Base-by-base conservation (phyloP, 2,329 filamentous ascomycete species). In the Anthostomella pinea region DNA sequence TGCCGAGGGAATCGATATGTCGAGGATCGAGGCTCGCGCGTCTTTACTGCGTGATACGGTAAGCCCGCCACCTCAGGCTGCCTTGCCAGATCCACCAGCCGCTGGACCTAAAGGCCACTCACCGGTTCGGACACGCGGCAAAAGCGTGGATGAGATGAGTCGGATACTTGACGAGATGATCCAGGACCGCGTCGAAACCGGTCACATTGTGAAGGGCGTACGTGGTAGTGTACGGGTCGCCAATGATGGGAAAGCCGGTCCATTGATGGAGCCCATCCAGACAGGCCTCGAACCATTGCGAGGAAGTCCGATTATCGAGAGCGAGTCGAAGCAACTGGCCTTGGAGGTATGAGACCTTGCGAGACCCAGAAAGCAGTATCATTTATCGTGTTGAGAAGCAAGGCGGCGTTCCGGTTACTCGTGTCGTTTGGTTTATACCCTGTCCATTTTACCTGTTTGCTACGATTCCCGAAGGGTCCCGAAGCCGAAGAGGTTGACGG, bases 91-190 rank as follows among this genome's bases (percentile, higher is more conserved):
- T 26, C 56, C 58, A 6, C 57, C 58, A 1, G 36, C 47, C 10
- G 31, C 50, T 3, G 35, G 16, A 25, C 28, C 31, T 15, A 62
- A 62, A 40, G 57, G 60, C 8, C 31, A 42, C 11, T 57, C 51
- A 50, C 60, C 49, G 51, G 60, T 49, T 30, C 74, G 73, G 34
- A 75, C 72, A 46, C 73, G 76, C 32, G 70, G 71, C 9, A 80
- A 76, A 67, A 87, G 85, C 49, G 85, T 93, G 21, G 89, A 95
- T 52, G 90, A 95, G 63, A 90, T 96, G 81, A 95, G 87, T 49
- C 80, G 82, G 53, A 89, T 96, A 68, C 75, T 96, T 17, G 91
- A 97, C 54, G 88, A 95, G 65, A 96, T 97, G 91, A 93, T 96
- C 41, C 85, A 90, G 57, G 86, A 91, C 56, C 81, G 85, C 39